Evolutionary conservation across 345 rosid species (phyloP).

Genomic region (Trapa incisa): DNA sequence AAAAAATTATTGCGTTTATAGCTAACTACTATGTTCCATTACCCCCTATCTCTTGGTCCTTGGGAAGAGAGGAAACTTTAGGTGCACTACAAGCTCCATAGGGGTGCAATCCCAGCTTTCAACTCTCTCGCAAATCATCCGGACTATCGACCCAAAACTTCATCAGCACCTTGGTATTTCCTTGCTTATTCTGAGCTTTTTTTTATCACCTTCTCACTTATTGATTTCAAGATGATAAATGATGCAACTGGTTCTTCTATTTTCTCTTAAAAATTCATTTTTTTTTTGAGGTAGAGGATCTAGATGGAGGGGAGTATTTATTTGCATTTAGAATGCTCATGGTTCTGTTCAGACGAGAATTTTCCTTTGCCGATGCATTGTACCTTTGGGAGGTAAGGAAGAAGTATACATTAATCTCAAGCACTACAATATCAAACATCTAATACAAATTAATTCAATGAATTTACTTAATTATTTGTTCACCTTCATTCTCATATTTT

Average conservation of each 20-base stretch:
- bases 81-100: conserved; percentile 51
- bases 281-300: conserved; percentile 42
- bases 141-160: conserved; percentile 79
- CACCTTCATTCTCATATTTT: conserved; percentile 1
- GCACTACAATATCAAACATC: neutral
- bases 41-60: conserved; percentile 10
- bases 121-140: conserved; percentile 73
- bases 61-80: conserved; percentile 81
- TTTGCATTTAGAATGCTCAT: conserved; percentile 94
- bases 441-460: neutral
- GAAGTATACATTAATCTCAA: neutral
- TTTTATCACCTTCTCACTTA: neutral
- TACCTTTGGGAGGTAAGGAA: conserved; percentile 93
- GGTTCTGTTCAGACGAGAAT: conserved; percentile 95
- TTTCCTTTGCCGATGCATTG: conserved; percentile 69
- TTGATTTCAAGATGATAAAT: neutral
- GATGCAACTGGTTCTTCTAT: neutral
- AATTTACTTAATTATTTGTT: neutral
- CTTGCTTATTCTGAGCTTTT: neutral
- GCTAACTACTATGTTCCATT: neutral
- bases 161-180: conserved; percentile 77
- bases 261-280: neutral
- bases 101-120: conserved; percentile 88
- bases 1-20: neutral
- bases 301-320: conserved; percentile 83